Conservation (phyloP, 73 alveolate genomes). For the Tetrahymena borealis region DNA sequence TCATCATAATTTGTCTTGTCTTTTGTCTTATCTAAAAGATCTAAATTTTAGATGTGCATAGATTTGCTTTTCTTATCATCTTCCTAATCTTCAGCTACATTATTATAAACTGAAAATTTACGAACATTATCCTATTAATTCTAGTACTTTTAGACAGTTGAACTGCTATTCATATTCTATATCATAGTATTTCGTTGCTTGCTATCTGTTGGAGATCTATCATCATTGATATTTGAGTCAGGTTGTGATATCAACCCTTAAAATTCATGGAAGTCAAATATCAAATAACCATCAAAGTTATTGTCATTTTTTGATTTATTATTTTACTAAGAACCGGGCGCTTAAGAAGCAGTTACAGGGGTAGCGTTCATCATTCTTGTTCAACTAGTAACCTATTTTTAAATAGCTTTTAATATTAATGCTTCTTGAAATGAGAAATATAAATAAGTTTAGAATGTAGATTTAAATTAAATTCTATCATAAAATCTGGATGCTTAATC, state of each 20-base stretch:
- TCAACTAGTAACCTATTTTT: too few relatives aligned
- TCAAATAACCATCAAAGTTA: neutral
- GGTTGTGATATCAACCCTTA: neutral
- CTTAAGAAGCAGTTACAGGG: neutral
- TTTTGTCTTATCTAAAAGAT: neutral
- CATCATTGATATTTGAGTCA: neutral
- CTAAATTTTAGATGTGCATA: neutral
- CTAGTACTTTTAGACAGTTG: neutral
- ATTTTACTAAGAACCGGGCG: neutral
- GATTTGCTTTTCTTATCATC: neutral
- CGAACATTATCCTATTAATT: neutral
- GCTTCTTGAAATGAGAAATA: too few relatives aligned
- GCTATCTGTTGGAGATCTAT: neutral
- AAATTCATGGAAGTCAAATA: neutral
- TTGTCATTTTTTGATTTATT: neutral
- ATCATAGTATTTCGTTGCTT: neutral
- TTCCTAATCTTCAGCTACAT: neutral
- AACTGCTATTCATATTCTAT: neutral
- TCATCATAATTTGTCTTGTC: neutral
- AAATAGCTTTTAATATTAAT: neutral
- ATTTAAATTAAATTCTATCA: too few relatives aligned
- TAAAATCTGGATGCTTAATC: too few relatives aligned
- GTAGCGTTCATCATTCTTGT: neutral
- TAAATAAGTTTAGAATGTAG: too few relatives aligned
- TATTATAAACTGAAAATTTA: neutral